Evolutionary conservation across 768 basidiomycete species (phyloP).

Genomic region (Leccinum incarnatum): DNA sequence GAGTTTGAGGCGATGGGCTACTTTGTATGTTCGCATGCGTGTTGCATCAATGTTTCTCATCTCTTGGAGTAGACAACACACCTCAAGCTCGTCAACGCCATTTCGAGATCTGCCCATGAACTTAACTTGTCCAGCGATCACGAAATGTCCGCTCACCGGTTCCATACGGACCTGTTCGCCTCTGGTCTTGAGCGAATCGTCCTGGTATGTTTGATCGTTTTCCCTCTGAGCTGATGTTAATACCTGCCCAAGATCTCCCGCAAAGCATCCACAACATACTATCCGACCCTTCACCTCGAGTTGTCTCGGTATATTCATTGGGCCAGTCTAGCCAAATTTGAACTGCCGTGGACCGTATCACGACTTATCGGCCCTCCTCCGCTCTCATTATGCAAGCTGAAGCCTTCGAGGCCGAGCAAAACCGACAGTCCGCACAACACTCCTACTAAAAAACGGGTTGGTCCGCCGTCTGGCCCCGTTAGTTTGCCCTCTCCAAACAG

Average conservation of each 20-base stretch:
- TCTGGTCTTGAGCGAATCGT: slow-evolving; percentile 92
- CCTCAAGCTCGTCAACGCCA: slow-evolving; percentile 79
- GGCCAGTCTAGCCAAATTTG: slow-evolving; percentile 62
- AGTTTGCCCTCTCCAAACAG: slow-evolving; percentile 41
- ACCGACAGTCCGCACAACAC: slow-evolving; percentile 18
- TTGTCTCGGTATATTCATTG: slow-evolving; percentile 81
- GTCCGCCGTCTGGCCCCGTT: slow-evolving; percentile 15
- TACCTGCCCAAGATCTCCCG: slow-evolving; percentile 68
- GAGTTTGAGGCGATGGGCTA: slow-evolving; percentile 98
- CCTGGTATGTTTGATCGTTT: slow-evolving; percentile 52
- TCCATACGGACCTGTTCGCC: slow-evolving; percentile 85
- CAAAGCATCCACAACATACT: slow-evolving; percentile 93
- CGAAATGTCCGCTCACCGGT: slow-evolving; percentile 73
- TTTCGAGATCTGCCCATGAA: slow-evolving; percentile 63
- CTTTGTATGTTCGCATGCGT: slow-evolving; percentile 57
- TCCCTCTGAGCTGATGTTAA: background rate
- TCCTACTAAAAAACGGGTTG: slow-evolving; percentile 25
- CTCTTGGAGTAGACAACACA: slow-evolving; percentile 67
- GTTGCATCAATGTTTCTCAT: slow-evolving; percentile 10
- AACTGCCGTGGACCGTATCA: slow-evolving; percentile 78
- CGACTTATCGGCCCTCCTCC: slow-evolving; percentile 82
- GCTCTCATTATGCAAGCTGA: slow-evolving; percentile 47
- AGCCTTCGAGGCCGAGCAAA: slow-evolving; percentile 13
- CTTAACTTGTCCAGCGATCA: slow-evolving; percentile 65
- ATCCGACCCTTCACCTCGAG: slow-evolving; percentile 93